Conservation (phyloP, 495 filamentous ascomycete genomes). For the Penicillium lividum region DNA sequence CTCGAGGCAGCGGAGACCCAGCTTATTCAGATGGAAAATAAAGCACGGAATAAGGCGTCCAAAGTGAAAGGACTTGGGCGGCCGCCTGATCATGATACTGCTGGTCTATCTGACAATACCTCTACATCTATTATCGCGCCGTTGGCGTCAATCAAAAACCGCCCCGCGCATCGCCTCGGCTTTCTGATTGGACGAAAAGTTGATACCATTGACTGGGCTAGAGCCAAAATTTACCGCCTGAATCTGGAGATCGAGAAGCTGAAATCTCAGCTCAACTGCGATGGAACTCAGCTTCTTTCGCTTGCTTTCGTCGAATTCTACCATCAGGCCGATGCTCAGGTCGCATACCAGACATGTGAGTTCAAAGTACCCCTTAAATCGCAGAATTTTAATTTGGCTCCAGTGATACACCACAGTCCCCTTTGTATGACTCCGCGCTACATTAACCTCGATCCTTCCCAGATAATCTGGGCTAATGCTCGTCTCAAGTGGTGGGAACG, state of each 20-base stretch:
- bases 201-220: conserved; percentile 79
- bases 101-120: conserved; percentile 50
- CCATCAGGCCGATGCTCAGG: conserved; percentile 73
- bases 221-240: conserved; percentile 68
- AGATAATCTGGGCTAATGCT: conserved; percentile 82
- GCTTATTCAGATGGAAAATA: conserved; percentile 62
- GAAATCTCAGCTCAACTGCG: too few relatives aligned
- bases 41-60: conserved; percentile 46
- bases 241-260: too few relatives aligned
- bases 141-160: too few relatives aligned
- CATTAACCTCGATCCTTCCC: conserved; percentile 74
- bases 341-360: conserved; percentile 79
- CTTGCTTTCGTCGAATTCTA: conserved; percentile 89
- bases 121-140: too few relatives aligned
- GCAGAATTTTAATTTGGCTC: too few relatives aligned
- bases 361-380: too few relatives aligned
- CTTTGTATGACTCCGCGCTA: conserved; percentile 84
- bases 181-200: conserved; percentile 66
- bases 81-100: too few relatives aligned
- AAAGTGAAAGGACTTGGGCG: too few relatives aligned
- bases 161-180: too few relatives aligned
- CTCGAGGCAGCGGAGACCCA: conserved; percentile 67
- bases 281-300: too few relatives aligned
- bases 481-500: conserved; percentile 81
- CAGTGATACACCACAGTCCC: conserved; percentile 79